Evolutionary conservation across 2,329 filamentous ascomycete genomes (phyloP), one percentile per base, ranked within the genome.

Genomic region (Trichophyton rubrum): DNA sequence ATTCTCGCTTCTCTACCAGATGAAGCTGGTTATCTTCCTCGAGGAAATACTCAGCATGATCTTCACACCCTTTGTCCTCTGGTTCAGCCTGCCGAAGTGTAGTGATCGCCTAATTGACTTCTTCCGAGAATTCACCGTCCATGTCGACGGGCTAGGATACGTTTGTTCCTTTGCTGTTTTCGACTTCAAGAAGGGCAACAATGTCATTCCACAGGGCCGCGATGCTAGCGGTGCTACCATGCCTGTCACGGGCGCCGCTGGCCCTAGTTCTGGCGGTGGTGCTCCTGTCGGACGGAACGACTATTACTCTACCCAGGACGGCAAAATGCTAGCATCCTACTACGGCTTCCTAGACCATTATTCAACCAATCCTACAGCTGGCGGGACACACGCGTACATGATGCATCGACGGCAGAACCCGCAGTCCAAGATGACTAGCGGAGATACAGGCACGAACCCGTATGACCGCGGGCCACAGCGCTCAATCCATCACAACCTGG

Each of bases 141-240:
- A 99, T 67, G 92, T 99, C 15, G 93, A 99, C 69, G 93, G 93
- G 0, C 81, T 99, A 40, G 93, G 93, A 22, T 92, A 96, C 66
- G 90, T 97, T 9, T 99, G 93, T 73, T 96, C 92, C 0, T 97
- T 96, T 75, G 93, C 93, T 2, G 90, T 96, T 40, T 99, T 99
- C 68, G 89, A 96, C 64, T 97, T 97, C 76, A 91, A 95, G 73
- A 92, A 90, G 71, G 88, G 86, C 24, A 79, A 86, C 22, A 80
- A 82, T 56, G 80, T 80, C 65, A 74, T 76, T 45, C 73, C 74
- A n/a, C 75, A 75, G 43, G 65, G 63, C 45, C 64, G 60, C 56
- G 47, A 72, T 66, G 73, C 33, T 4, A 38, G 9, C 3, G 33
- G 33, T 13, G 9, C 33, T 38, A 38, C 33, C 3, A 38, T 38